Percentiles rank a stretch among this genome's conserved stretches.
Evolutionary conservation across 2,329 filamentous ascomycete genomes (phyloP).

Genomic region (Chaetomium sp.): DNA sequence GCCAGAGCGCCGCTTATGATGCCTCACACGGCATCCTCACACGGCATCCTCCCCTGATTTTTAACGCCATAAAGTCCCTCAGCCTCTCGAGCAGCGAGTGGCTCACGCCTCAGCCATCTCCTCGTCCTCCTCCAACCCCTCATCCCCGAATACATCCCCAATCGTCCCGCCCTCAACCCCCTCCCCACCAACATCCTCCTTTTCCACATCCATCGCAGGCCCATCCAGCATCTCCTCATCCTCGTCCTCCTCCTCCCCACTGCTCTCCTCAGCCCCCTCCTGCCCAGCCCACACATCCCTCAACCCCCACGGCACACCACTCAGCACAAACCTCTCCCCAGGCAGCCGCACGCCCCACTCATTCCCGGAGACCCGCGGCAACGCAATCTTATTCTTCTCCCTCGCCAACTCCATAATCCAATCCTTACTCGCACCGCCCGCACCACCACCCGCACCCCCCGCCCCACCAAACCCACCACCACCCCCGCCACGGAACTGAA

Average conservation of each 20-base stretch:
- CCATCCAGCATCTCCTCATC: conserved; percentile 51
- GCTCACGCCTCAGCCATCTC: conserved; percentile 42
- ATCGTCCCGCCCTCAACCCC: conserved; percentile 57
- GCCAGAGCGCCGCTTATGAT: conserved; percentile 5
- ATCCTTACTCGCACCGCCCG: conserved; percentile 64
- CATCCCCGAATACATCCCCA: conserved; percentile 49
- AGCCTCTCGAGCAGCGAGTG: not conserved
- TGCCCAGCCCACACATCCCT: conserved; percentile 58
- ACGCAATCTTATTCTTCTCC: conserved; percentile 66
- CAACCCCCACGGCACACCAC: conserved; percentile 66
- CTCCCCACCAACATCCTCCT: conserved; percentile 58
- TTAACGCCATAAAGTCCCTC: not conserved
- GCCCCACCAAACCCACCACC: conserved; percentile 34
- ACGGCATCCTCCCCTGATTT: not conserved
- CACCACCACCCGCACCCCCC: conserved; percentile 40
- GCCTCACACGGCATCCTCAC: not conserved
- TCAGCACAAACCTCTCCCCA: conserved; percentile 68
- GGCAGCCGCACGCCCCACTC: conserved; percentile 70
- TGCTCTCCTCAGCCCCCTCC: conserved; percentile 44
- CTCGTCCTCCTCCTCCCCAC: conserved; percentile 46
- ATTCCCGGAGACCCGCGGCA: conserved; percentile 64
- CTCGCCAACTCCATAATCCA: conserved; percentile 75
- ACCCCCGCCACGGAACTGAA: conserved; percentile 65
- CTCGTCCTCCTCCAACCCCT: conserved; percentile 39
- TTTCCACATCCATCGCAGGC: conserved; percentile 54